Base-by-base conservation (phyloP, 78 protist genomes). In the Dictyostelium purpureum region DNA sequence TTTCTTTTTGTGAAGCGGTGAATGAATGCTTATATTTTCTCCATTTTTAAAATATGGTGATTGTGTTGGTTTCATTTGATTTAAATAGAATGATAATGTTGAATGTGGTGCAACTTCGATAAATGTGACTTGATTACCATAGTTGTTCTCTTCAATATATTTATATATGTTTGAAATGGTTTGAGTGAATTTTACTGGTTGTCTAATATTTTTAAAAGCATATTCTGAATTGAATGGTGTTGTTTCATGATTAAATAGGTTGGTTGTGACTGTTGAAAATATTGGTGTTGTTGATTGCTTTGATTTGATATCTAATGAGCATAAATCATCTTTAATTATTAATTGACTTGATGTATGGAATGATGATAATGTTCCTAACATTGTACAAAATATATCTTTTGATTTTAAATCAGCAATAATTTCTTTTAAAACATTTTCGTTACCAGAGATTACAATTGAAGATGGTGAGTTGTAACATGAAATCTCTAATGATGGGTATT, bases 101-200 rank as follows among this genome's bases (percentile, higher is more conserved):
- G 93, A 73, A 56, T 88, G 93, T 51, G 93, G 82, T 54, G 93
- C 26, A 6, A 88, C 75, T 26, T 88, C 93, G 18, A 88, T 33
- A 28, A 75, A 88, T 18, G n/a, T n/a, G 35, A 66, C 31, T 33
- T 18, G 37, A 38, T 31, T 66, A 57, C 67, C 67, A 28, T 26
- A 35, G 14, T 76, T 76, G 42, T 33, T 76, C 26, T 10, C 28
- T 52, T 16, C 57, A 37, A 54, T 76, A 9, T 71, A 45, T n/a
- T n/a, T 54, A 52, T 40, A 71, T 16, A 83, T 42, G 56, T 83
- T 83, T 10, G 10, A 2, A 49, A 80, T 47, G 45, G 89, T 14
- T 65, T 80, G 33, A 24, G 14, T 11, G 14, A 65, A 80, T 37
- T 21, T 19, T 12, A 80, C 89, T 7, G 89, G 78, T 2, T 80